These are phyloP conservation scores for Fusarium kyushuense DNA, from an alignment of 2,329 filamentous ascomycete species.

Conservation along the genomic window DNA sequence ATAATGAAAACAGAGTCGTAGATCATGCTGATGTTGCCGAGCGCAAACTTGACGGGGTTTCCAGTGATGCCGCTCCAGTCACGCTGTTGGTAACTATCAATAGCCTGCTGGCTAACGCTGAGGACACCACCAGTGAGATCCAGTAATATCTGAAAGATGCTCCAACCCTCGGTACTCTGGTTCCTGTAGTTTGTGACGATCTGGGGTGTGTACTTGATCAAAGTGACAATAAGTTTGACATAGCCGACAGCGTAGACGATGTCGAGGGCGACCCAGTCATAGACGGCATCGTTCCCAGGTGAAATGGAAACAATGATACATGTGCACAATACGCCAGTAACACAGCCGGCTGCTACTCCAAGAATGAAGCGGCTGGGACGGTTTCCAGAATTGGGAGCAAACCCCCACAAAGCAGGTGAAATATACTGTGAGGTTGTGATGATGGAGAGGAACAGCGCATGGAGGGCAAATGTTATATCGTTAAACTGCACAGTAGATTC, in stretches of 20 bases:
- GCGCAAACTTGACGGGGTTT: conserved; percentile 89
- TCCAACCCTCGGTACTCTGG: conserved; percentile 88
- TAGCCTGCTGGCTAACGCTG: conserved; percentile 82
- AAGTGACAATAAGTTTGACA: conserved; percentile 87
- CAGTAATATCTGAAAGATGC: conserved; percentile 84
- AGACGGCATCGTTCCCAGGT: conserved; percentile 53
- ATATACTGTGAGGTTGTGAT: conserved; percentile 84
- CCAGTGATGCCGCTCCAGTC: conserved; percentile 94
- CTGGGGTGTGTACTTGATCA: conserved; percentile 95
- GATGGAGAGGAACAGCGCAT: conserved; percentile 79
- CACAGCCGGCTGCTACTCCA: conserved; percentile 76
- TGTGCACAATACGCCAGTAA: conserved; percentile 68
- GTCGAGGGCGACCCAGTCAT: conserved; percentile 72
- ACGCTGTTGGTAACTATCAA: conserved; percentile 85
- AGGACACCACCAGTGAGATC: conserved; percentile 86
- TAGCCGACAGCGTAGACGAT: conserved; percentile 79
- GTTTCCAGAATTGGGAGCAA: conserved; percentile 69
- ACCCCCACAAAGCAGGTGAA: conserved; percentile 78
- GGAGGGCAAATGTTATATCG: conserved; percentile 87
- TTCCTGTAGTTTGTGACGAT: conserved; percentile 85
- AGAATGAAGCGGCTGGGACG: conserved; percentile 71
- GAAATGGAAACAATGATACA: conserved; percentile 60
- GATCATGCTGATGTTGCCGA: conserved; percentile 86
- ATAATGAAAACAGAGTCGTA: conserved; percentile 89
- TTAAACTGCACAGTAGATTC: conserved; percentile 89